Conservation (phyloP, 2,329 filamentous ascomycete species). For the Diaporthe vaccinii region DNA sequence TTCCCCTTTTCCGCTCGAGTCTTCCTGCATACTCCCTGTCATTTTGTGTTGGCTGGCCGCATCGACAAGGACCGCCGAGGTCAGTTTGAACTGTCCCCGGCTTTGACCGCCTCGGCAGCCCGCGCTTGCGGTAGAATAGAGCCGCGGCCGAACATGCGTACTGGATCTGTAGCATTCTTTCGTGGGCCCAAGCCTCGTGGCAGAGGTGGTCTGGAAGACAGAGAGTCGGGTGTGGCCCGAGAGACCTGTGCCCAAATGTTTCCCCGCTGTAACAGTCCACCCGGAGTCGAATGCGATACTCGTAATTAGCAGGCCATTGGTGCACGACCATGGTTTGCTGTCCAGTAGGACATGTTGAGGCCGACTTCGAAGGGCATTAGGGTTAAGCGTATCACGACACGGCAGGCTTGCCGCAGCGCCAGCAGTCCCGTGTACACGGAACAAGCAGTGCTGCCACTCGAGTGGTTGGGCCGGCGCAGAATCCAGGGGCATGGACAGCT, state of each 20-base stretch:
- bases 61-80: neutral
- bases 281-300: neutral
- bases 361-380: neutral
- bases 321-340: neutral
- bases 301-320: neutral
- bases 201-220: constrained; percentile 7
- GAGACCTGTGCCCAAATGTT: neutral
- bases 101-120: neutral
- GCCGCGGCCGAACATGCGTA: neutral
- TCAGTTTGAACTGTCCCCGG: neutral
- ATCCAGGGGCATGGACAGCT: neutral
- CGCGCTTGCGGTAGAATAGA: constrained; percentile 17
- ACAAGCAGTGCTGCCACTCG: neutral
- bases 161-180: neutral
- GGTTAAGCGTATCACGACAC: neutral
- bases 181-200: constrained; percentile 10
- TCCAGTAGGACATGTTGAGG: neutral
- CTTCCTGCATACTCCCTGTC: constrained; percentile 19
- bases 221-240: neutral
- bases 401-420: neutral
- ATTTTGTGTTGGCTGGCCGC: constrained; percentile 18
- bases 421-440: neutral
- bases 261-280: constrained; percentile 8
- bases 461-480: too few relatives aligned
- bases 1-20: neutral